Percentiles rank a stretch among this genome's conserved stretches.
These are phyloP conservation scores for Chlorella sp. DNA, from an alignment of 139 green algal species.

Conservation along the genomic window DNA sequence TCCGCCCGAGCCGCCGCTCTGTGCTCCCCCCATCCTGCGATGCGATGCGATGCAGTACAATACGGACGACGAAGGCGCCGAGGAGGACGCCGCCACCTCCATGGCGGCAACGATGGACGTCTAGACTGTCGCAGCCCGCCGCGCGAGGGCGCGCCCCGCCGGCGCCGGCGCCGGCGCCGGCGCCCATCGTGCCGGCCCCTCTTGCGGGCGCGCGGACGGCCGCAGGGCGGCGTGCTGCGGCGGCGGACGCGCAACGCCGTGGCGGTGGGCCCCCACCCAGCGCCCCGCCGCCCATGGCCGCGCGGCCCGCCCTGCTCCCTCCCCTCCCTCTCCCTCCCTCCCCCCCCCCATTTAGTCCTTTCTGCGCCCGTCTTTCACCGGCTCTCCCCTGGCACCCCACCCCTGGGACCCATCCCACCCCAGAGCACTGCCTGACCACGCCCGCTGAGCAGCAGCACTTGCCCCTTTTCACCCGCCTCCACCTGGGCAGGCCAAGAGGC, in stretches of 20 bases:
- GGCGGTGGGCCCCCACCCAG: background rate
- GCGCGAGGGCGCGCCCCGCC: too few species aligned
- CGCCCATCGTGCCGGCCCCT: background rate
- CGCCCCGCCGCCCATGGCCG: background rate
- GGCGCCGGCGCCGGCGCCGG: background rate
- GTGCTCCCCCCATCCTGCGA: background rate
- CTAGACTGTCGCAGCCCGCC: slow-evolving; percentile 32
- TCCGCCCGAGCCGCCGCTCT: background rate
- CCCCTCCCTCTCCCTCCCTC: background rate
- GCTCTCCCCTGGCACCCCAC: too few species aligned
- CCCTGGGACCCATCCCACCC: too few species aligned
- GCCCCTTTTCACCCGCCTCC: too few species aligned
- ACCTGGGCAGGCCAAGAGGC: too few species aligned
- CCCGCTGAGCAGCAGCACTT: too few species aligned
- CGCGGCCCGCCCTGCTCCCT: background rate
- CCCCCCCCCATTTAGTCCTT: too few species aligned
- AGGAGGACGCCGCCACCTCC: slow-evolving; percentile 48
- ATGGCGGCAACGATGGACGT: slow-evolving; percentile 83
- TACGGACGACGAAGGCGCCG: slow-evolving; percentile 49
- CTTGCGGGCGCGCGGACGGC: background rate
- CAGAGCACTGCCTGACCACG: too few species aligned
- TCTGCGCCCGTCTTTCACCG: too few species aligned
- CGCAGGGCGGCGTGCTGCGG: background rate
- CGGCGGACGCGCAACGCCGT: background rate
- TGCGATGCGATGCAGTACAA: background rate